Base-by-base conservation (phyloP, 164 flowering plant genomes). In the Berberis vulgaris region DNA sequence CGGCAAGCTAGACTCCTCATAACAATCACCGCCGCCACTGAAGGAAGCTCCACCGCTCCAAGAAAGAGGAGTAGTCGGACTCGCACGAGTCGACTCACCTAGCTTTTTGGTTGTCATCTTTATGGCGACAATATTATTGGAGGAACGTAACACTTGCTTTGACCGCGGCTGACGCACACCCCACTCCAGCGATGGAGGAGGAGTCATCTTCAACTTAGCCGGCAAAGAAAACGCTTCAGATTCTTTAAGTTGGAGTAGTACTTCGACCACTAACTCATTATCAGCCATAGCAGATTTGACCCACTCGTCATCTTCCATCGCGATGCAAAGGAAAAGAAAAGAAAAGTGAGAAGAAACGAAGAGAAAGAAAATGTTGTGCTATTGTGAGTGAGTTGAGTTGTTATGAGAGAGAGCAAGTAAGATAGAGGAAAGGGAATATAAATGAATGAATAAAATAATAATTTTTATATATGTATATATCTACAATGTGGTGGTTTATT, bases 11-110 rank as follows among this genome's bases (percentile, higher is more conserved):
- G 77, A 71, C 45, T 77, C 86, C 39, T 83, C 84, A 67, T 54
- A 72, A 40, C 46, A 49, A 13, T 7, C 49, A 7, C 49, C 60
- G 13, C 53, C 61, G 10, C 71, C 55, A 39, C 63, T 46, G 11
- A 54, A 26, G 3, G 73, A 69, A 3, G 66, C 64, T 57, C 81
- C 83, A 44, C 79, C 84, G 73, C 87, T 83, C 87, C 87, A 85
- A 1, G 85, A 83, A 41, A 85, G 80, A 2, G 86, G 86, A 41
- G 89, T 83, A 26, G 82, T 81, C 6, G 89, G 89, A 52, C 86
- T 83, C 10, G 70, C 73, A 47, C 84, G 41, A 1, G 55, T 71
- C 12, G 64, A 13, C 4, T 75, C 81, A 0, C 63, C 81, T 0
- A 59, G 63, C 4, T 71, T 74, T 61, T 71, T 5, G 6, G 5